phyloP scores from a whole-genome alignment of 2,329 filamentous ascomycete genomes.

The Colletotrichum orbiculare region DNA sequence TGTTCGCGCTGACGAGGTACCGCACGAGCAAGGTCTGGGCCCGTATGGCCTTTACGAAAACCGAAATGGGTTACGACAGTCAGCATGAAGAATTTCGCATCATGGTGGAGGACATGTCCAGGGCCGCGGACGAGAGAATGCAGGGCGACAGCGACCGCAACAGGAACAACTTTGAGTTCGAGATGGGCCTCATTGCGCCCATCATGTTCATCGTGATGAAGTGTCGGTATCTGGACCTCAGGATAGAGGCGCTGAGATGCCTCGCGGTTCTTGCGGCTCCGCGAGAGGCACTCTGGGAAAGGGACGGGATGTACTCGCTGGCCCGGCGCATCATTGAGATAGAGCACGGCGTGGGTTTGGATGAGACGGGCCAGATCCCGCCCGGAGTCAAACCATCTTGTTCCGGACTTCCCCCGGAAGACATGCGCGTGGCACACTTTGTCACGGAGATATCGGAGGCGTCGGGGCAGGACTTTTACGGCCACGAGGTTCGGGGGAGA shows the following conservation, averaged over 20 bases:
- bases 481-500: background rate
- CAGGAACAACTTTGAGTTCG: constrained; percentile 15
- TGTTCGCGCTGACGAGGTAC: constrained; percentile 12
- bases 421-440: constrained; percentile 12
- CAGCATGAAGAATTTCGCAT: constrained; percentile 48
- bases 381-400: background rate
- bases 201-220: constrained; percentile 16
- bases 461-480: background rate
- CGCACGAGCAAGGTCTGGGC: constrained; percentile 11
- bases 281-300: constrained; percentile 20
- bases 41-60: constrained; percentile 4
- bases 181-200: constrained; percentile 21
- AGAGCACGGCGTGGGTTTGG: constrained; percentile 18
- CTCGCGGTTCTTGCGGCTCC: constrained; percentile 38
- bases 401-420: background rate
- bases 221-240: constrained; percentile 45
- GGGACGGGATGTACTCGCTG: constrained; percentile 20
- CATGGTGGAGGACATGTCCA: constrained; percentile 47
- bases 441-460: background rate
- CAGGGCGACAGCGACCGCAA: background rate
- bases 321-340: constrained; percentile 24
- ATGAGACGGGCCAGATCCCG: background rate
- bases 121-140: background rate
- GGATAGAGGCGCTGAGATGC: constrained; percentile 50
- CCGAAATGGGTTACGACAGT: constrained; percentile 49